phyloP scores from a whole-genome alignment of 805 yeast genomes.

The Brettanomyces nanus region DNA sequence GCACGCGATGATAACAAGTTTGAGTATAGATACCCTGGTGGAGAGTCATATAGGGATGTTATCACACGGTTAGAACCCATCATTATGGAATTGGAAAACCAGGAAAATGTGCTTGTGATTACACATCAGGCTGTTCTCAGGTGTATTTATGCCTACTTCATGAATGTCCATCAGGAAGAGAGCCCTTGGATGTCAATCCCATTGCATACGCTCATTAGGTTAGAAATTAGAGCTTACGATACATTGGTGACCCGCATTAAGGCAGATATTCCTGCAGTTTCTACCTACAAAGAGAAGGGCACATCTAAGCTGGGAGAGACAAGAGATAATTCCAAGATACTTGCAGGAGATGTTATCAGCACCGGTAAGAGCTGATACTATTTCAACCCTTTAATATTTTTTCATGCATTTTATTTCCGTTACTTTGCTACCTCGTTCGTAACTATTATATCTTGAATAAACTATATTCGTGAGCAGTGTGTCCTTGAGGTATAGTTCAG shows the following conservation, averaged over 20 bases:
- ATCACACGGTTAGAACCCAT: conserved; percentile 93
- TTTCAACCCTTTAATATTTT: too few relatives aligned
- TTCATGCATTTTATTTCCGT: too few relatives aligned
- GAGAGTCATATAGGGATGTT: conserved; percentile 94
- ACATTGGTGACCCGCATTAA: conserved; percentile 84
- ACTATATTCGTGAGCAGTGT: too few relatives aligned
- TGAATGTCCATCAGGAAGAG: conserved; percentile 97
- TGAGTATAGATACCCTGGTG: conserved; percentile 93
- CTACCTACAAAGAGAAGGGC: conserved; percentile 93
- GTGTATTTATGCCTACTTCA: conserved; percentile 94
- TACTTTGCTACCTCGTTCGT: too few relatives aligned
- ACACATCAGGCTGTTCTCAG: conserved; percentile 97
- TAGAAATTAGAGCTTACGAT: conserved; percentile 92
- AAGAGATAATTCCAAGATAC: conserved; percentile 27
- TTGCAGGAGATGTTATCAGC: conserved; percentile 44
- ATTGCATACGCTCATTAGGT: conserved; percentile 83
- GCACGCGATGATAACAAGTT: conserved; percentile 95
- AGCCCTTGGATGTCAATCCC: conserved; percentile 99
- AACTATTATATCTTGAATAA: too few relatives aligned
- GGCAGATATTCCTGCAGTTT: conserved; percentile 96
- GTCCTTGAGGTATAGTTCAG: too few relatives aligned
- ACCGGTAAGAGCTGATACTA: too few relatives aligned
- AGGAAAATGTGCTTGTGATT: conserved; percentile 88
- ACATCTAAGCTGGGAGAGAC: conserved; percentile 58
- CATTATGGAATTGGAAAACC: conserved; percentile 96